Evolutionary conservation across 768 basidiomycete genomes (phyloP), one percentile per base, ranked within the genome.

Genomic region (Rhodosporidiobolus odoratus): DNA sequence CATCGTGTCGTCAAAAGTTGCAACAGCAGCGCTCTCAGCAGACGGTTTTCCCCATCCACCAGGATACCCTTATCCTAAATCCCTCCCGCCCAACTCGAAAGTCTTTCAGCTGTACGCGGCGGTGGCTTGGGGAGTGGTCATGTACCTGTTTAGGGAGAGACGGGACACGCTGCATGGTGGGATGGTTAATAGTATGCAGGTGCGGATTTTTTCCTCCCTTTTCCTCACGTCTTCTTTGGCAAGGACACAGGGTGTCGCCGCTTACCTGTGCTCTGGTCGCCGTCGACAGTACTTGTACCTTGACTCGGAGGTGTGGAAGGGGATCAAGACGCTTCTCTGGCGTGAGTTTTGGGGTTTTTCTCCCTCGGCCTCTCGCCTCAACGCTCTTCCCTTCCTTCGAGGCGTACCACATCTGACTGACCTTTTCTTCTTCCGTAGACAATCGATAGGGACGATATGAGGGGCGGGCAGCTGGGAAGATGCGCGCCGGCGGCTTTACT

Each of bases 91-190:
- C 5, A 86, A 95, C 77, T 82, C 91, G 25, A 82, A 85, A 21
- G 88, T 90, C 78, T 99, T 98, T 80, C 86, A 89, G 2, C 77
- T 90, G 54, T 92, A 94, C 71, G 90, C 93, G 5, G 91, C 93
- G 0, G 75, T 97, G 21, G 85, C 88, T 40, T 98, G 96, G 96
- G 96, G 92, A 53, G 85, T 89, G 13, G 94, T 97, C 56, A 97
- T 99, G 95, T 99, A 89, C 85, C 81, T 96, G 70, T 98, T 94
- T 84, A 84, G 87, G 77, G 84, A 96, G 79, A 84, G 86, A 30
- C 87, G 90, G 58, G 89, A 97, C 81, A 88, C 87, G n/a, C 86
- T 99, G 69, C 93, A 98, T 77, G 91, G 92, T 25, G 96, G 94
- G 66, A 91, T 97, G 92, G 92, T 92, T 83, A 91, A 86, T 81